These are phyloP conservation scores for Dioszegia hungarica DNA, from an alignment of 768 basidiomycete genomes.

Conservation along the genomic window DNA sequence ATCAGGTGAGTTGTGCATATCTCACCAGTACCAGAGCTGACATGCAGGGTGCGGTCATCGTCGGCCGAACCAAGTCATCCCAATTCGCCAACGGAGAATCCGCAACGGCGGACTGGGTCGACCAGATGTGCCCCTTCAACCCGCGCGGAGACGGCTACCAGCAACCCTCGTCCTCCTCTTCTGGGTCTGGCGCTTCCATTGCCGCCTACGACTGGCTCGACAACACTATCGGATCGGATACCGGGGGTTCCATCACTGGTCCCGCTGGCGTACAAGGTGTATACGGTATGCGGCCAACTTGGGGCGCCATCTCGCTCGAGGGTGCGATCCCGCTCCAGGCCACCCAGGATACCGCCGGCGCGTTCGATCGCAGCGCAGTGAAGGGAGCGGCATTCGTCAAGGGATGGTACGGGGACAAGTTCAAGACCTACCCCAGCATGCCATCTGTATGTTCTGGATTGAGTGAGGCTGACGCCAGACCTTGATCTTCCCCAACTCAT, in stretches of 20 bases:
- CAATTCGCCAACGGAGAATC: slow-evolving; percentile 29
- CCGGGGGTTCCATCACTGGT: slow-evolving; percentile 10
- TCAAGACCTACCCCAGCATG: slow-evolving; percentile 19
- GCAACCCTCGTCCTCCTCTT: slow-evolving; percentile 31
- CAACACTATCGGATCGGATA: slow-evolving; percentile 38
- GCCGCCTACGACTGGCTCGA: slow-evolving; percentile 41
- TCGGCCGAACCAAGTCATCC: slow-evolving; percentile 56
- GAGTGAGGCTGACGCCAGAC: slow-evolving; percentile 1
- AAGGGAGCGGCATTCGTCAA: slow-evolving; percentile 23
- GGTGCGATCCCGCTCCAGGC: slow-evolving; percentile 32
- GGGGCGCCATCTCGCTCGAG: slow-evolving; percentile 24
- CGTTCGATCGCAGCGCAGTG: slow-evolving; percentile 28
- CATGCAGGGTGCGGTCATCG: slow-evolving; percentile 52
- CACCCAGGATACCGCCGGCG: slow-evolving; percentile 34
- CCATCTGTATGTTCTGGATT: slow-evolving; percentile 20
- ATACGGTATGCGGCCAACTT: slow-evolving; percentile 40
- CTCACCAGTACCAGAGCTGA: neutral
- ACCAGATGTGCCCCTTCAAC: slow-evolving; percentile 35
- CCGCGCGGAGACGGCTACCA: slow-evolving; percentile 42
- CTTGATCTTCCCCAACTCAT: slow-evolving; percentile 23
- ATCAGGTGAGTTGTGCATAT: slow-evolving; percentile 35
- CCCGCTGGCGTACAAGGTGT: slow-evolving; percentile 34
- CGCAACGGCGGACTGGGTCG: slow-evolving; percentile 34
- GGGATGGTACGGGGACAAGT: slow-evolving; percentile 35
- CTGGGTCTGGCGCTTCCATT: slow-evolving; percentile 27